A percentile compares a stretch with the other conserved stretches of the same genome.
phyloP scores from a whole-genome alignment of 345 rosid species.

The Streptanthus diversifolius region DNA sequence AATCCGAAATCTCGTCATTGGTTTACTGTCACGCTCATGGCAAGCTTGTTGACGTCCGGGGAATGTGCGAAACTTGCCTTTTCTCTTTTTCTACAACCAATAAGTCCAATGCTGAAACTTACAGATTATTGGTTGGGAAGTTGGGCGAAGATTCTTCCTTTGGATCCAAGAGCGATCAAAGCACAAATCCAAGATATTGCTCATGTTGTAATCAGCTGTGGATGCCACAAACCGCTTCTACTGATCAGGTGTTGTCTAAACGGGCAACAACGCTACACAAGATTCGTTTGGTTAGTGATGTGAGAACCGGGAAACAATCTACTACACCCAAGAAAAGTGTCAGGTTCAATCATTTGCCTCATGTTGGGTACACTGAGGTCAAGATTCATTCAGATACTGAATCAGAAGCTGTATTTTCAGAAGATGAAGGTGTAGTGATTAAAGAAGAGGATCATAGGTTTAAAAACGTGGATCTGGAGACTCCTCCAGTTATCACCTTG shows the following conservation, averaged over 20 bases:
- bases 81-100: conserved; percentile 70
- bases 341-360: conserved; percentile 45
- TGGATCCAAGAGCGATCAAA: conserved; percentile 35
- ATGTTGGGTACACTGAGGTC: conserved; percentile 66
- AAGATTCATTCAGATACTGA: conserved; percentile 58
- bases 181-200: conserved; percentile 38
- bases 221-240: conserved; percentile 32
- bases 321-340: conserved; percentile 32
- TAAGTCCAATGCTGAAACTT: conserved; percentile 78
- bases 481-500: conserved; percentile 34
- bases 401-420: conserved; percentile 33
- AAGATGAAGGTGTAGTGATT: conserved; percentile 24
- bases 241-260: conserved; percentile 33
- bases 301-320: conserved; percentile 25
- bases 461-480: conserved; percentile 34
- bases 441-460: conserved; percentile 30
- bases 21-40: conserved; percentile 76
- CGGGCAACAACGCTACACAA: conserved; percentile 33
- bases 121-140: conserved; percentile 74
- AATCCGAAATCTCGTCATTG: conserved; percentile 77
- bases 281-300: conserved; percentile 21
- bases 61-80: conserved; percentile 77
- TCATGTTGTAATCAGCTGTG: conserved; percentile 67
- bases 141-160: conserved; percentile 53
- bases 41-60: conserved; percentile 74